phyloP scores from a whole-genome alignment of 257 asterid species.

The Anisodus tanguticus region DNA sequence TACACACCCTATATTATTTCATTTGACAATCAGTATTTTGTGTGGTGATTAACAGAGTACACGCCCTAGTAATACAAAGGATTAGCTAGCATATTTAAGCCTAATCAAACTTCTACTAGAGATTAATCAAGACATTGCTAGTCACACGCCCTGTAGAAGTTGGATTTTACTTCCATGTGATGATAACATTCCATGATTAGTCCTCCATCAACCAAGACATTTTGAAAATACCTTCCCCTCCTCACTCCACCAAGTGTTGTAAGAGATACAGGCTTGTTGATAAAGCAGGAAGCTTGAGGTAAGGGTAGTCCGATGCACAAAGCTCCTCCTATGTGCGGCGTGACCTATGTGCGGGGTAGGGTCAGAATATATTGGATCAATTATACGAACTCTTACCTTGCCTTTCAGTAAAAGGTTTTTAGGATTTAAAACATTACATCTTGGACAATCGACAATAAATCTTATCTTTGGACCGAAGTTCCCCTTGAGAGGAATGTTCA shows the following conservation, averaged over 20 bases:
- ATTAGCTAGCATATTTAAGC: not conserved
- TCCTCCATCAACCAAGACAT: not conserved
- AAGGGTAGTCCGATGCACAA: not conserved
- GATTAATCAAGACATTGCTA: not conserved
- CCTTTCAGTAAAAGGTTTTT: not conserved
- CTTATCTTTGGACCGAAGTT: not conserved
- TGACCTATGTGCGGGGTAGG: no score
- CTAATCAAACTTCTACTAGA: not conserved
- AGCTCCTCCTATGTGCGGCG: not conserved
- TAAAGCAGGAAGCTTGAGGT: no score
- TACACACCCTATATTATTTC: no score
- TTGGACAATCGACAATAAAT: not conserved
- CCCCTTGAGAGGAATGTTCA: not conserved
- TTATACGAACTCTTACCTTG: no score
- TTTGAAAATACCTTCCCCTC: not conserved
- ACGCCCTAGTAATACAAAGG: not conserved
- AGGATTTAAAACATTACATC: no score
- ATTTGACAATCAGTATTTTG: no score
- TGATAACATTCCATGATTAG: not conserved
- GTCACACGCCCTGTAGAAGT: not conserved
- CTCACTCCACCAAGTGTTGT: not conserved
- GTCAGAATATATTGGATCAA: no score
- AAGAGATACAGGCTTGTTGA: not conserved
- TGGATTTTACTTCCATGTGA: not conserved
- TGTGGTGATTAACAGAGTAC: not conserved